Percentiles rank a stretch among this genome's conserved stretches.
These are phyloP conservation scores for Alternaria conjuncta DNA, from an alignment of 2,329 filamentous ascomycete species.

Conservation along the genomic window DNA sequence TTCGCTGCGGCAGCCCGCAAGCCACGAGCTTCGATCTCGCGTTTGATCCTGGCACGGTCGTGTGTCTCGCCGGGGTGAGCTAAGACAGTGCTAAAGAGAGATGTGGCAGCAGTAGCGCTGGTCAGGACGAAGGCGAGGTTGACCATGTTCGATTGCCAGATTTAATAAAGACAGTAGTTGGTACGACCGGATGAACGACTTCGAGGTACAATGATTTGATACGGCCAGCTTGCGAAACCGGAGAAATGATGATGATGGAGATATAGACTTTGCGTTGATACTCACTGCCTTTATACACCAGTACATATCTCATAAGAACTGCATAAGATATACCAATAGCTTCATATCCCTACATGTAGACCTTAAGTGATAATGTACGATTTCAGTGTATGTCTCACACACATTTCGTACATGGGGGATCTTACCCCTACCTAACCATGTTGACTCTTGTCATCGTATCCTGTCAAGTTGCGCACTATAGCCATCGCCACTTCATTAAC, in stretches of 20 bases:
- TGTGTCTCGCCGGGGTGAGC: constrained; percentile 47
- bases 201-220: neutral
- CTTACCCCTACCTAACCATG: neutral
- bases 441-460: neutral
- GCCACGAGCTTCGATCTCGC: constrained; percentile 37
- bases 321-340: neutral
- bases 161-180: neutral
- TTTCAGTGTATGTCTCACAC: neutral
- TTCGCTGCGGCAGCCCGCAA: constrained; percentile 23
- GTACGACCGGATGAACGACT: neutral
- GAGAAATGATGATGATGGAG: neutral
- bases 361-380: neutral
- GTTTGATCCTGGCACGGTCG: constrained; percentile 36
- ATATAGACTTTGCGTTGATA: neutral
- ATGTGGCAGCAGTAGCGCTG: constrained; percentile 22
- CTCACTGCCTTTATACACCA: neutral
- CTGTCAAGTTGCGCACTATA: neutral
- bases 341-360: neutral
- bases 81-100: constrained; percentile 19
- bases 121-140: constrained; percentile 1
- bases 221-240: neutral
- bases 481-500: neutral
- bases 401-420: neutral
- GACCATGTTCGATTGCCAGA: neutral
- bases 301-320: neutral